Evolutionary conservation across 2,329 filamentous ascomycete genomes (phyloP).

Genomic region (Aspergillus sp.): DNA sequence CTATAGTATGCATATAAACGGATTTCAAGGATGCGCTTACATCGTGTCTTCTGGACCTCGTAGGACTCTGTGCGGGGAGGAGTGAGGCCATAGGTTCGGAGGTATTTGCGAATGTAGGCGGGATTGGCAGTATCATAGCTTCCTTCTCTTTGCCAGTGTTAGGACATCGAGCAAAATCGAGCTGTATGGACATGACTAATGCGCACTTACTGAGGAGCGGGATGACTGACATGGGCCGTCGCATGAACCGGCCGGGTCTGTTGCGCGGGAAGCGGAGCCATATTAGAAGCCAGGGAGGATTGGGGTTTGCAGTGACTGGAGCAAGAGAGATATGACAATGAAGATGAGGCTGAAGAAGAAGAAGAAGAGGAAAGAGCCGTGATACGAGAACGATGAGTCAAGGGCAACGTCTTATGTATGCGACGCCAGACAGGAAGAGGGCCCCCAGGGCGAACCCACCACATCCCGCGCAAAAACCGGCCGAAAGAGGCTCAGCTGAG

Average conservation of each 20-base stretch:
- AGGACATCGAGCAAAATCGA: not conserved
- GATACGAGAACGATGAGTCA: conserved; percentile 1
- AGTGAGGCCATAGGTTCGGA: conserved; percentile 44
- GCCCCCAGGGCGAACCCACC: not conserved
- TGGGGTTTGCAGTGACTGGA: conserved; percentile 6
- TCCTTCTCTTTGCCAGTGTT: conserved; percentile 23
- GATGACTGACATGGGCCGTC: conserved; percentile 26
- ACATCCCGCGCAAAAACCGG: not conserved
- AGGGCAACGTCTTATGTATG: not conserved
- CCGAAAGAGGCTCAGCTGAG: too few relatives aligned
- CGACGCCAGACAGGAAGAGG: not conserved
- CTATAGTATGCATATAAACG: too few relatives aligned
- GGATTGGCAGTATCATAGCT: conserved; percentile 45
- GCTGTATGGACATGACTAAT: not conserved
- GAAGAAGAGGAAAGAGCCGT: conserved; percentile 1
- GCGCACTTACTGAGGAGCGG: conserved; percentile 24
- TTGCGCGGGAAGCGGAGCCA: conserved; percentile 28
- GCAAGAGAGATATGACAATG: conserved; percentile 12
- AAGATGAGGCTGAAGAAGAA: conserved; percentile 8
- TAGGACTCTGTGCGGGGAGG: conserved; percentile 43
- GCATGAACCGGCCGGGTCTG: conserved; percentile 31
- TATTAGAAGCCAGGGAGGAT: conserved; percentile 14
- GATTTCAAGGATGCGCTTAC: conserved; percentile 15
- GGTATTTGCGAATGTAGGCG: conserved; percentile 43
- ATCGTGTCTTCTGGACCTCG: conserved; percentile 43